Percentiles rank a stretch among this genome's conserved stretches.
Conservation (phyloP, 805 yeast species). For the Sungouiozyma intestinalis region DNA sequence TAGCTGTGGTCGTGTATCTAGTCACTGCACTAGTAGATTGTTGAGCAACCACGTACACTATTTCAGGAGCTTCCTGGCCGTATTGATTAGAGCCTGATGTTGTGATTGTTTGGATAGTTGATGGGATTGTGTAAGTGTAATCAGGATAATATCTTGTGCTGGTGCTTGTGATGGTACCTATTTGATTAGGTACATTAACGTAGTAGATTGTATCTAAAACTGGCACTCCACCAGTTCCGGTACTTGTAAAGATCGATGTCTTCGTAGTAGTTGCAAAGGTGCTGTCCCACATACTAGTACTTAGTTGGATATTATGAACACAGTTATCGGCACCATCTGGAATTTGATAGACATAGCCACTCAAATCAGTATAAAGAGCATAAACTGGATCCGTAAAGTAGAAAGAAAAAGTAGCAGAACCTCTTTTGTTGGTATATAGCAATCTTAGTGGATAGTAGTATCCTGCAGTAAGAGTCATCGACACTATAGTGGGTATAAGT, state of each 20-base stretch:
- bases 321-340: background rate
- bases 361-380: conserved; percentile 3
- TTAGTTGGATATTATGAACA: background rate
- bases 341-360: conserved; percentile 5
- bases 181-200: background rate
- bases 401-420: conserved; percentile 4
- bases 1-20: background rate
- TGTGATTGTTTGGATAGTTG: background rate
- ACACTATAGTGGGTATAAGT: conserved; percentile 1
- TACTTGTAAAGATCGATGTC: background rate
- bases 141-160: background rate
- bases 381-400: conserved; percentile 10
- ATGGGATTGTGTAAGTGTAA: background rate
- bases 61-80: background rate
- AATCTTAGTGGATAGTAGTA: conserved; percentile 19
- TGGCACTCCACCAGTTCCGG: background rate
- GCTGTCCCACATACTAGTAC: conserved; percentile 1
- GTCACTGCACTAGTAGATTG: background rate
- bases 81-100: background rate
- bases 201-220: background rate
- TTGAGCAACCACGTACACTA: background rate
- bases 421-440: conserved; percentile 9
- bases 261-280: background rate
- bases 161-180: background rate
- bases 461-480: conserved; percentile 10